phyloP scores from a whole-genome alignment of 768 basidiomycete genomes.

The Amanita muscaria region DNA sequence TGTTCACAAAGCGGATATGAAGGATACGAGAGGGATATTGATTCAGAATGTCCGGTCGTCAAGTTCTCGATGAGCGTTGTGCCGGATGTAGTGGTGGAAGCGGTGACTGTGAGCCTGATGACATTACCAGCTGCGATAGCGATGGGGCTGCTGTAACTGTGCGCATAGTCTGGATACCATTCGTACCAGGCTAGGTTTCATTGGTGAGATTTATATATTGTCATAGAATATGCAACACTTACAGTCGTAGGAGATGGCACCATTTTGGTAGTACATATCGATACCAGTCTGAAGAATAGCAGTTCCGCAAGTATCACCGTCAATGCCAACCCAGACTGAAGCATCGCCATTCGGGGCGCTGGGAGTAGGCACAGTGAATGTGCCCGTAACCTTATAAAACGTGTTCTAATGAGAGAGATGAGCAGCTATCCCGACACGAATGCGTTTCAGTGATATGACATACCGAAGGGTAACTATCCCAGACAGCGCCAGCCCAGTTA shows the following conservation, averaged over 20 bases:
- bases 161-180: neutral
- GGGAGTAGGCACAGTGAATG: neutral
- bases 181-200: constrained; percentile 3
- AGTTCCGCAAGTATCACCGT: neutral
- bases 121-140: neutral
- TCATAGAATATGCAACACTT: neutral
- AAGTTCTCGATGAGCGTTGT: neutral
- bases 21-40: neutral
- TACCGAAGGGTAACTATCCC: neutral
- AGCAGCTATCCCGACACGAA: too few relatives aligned
- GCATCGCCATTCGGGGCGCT: too few relatives aligned
- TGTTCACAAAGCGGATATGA: neutral
- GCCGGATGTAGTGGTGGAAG: constrained; percentile 13
- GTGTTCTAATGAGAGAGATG: neutral
- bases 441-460: too few relatives aligned
- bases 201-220: neutral
- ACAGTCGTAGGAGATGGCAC: neutral
- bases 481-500: neutral
- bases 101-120: constrained; percentile 15
- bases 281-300: neutral
- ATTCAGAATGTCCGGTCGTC: constrained; percentile 6
- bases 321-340: neutral
- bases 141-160: neutral
- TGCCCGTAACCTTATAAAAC: neutral
- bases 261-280: neutral